Base-by-base conservation (phyloP, 768 basidiomycete genomes). In the Termitomyces titanicus region DNA sequence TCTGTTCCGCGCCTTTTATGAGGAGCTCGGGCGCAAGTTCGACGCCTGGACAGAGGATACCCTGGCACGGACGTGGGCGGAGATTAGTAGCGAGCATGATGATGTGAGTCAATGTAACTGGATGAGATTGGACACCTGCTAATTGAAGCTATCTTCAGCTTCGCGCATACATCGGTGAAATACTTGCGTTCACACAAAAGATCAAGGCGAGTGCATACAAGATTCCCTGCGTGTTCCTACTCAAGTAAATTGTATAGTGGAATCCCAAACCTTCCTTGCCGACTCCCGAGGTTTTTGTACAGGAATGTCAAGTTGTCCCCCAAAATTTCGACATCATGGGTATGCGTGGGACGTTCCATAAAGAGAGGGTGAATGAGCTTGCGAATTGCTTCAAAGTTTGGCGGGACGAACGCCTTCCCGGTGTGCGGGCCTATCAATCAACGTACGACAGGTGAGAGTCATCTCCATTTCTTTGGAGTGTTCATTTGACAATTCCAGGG, bases 21-120 rank as follows among this genome's bases (percentile, higher is more conserved):
- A 89, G 63, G 84, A 85, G 53, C 75, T 92, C 5, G 84, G 84
- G 15, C 86, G 92, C 78, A 90, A 91, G 60, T 95, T 93, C 65
- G 71, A 79, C 8, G 78, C 89, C 1, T 95, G 93, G 93, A 74
- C 80, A 7, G 82, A 90, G 53, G 78, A 83, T 33, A 79, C 84
- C 13, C 72, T 92, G 25, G 76, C 81, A 17, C 75, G 83, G 15
- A 85, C 83, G 49, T 94, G 91, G 87, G 69, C 72, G 1, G 85
- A 89, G 59, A 77, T 94, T 57, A 69, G 76, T 44, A 84, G 84
- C 56, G 89, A 92, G 63, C 91, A 93, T 62, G 90, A 91, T 54
- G 89, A 92, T 64, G 89, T 85, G 58, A 57, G 76, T 25, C 17
- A 0, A 11, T 70, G n/a, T n/a, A n/a, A 24, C 29, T 49, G 37